Base-by-base conservation (phyloP, 768 basidiomycete genomes). In the Termitomyces sp. region DNA sequence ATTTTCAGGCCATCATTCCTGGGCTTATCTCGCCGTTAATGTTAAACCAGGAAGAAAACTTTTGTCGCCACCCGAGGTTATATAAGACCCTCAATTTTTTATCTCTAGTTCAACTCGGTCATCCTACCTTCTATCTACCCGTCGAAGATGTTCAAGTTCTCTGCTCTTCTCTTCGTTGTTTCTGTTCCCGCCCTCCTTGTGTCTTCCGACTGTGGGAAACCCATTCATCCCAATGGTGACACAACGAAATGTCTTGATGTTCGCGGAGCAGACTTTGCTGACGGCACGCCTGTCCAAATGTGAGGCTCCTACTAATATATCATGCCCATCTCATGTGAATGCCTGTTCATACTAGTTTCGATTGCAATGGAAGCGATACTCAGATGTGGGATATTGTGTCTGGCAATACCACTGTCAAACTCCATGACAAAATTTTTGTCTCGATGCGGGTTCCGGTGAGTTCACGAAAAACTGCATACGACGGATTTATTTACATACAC, bases 261-360 rank as follows among this genome's bases (percentile, higher is more conserved):
- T 50, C 70, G 68, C 15, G 70, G 66, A 4, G 69, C 57, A 2
- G 45, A 60, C n/a, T 66, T 66, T 44, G 62, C 63, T 5, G 66
- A 72, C 55, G 70, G 70, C 9, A 70, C 73, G 0, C 67, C 71
- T 14, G 70, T 74, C 9, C 69, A 74, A 42, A 67, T 74, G 69
- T 72, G 37, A 53, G 66, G 21, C 37, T 37, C 19, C 9, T 56
- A 5, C 23, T 19, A 37, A 4, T 35, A 48, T 23, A 17, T 19
- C n/a, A 12, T 30, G 17, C 12, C 23, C 11, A 41, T 17, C 15
- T 17, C 11, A 37, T 51, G 17, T 12, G 21, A 19, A 35, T 35
- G 28, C 53, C 17, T 23, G 3, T 41, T 50, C 3, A 15, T 9
- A 12, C 7, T 41, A 73, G 72, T 38, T 71, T 65, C 44, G 72